Evolutionary conservation across 2,329 filamentous ascomycete species (phyloP).

Genomic region (Clarireedia homoeocarpa): DNA sequence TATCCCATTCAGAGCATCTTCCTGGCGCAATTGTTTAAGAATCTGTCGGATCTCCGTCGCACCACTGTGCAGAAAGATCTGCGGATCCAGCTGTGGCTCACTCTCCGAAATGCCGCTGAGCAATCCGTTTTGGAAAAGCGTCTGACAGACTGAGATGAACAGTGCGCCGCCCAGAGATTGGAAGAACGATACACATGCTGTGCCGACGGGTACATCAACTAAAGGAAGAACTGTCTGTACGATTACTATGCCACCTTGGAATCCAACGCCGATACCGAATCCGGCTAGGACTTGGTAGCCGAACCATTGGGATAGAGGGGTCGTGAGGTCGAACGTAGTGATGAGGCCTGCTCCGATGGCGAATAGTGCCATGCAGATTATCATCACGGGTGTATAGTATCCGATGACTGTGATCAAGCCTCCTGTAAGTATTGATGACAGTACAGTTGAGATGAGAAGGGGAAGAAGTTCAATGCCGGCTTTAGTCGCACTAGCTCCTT

Average conservation of each 20-base stretch:
- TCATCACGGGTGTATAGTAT: conserved; percentile 39
- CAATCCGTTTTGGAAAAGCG: conserved; percentile 58
- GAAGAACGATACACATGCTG: conserved; percentile 50
- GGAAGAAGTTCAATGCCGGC: conserved; percentile 38
- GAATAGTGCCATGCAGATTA: conserved; percentile 32
- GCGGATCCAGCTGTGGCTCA: conserved; percentile 39
- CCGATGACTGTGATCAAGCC: conserved; percentile 32
- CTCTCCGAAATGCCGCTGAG: conserved; percentile 40
- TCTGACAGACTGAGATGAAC: conserved; percentile 56
- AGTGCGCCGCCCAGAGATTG: conserved; percentile 59
- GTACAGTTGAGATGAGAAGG: conserved; percentile 34
- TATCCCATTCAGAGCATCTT: conserved; percentile 37
- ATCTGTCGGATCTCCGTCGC: conserved; percentile 42
- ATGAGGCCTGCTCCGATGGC: conserved; percentile 36
- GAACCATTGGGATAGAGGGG: conserved; percentile 43
- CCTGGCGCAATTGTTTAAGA: conserved; percentile 34
- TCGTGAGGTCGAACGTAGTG: conserved; percentile 34
- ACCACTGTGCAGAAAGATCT: conserved; percentile 44
- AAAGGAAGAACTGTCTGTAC: conserved; percentile 45
- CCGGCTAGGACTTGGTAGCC: conserved; percentile 46
- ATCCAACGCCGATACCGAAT: conserved; percentile 18
- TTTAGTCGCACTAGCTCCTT: conserved; percentile 33
- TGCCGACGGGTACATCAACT: conserved; percentile 42
- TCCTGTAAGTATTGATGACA: conserved; percentile 36
- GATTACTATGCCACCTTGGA: conserved; percentile 20